Evolutionary conservation across 2,329 filamentous ascomycete species (phyloP).

Genomic region (Ophiostoma ips): DNA sequence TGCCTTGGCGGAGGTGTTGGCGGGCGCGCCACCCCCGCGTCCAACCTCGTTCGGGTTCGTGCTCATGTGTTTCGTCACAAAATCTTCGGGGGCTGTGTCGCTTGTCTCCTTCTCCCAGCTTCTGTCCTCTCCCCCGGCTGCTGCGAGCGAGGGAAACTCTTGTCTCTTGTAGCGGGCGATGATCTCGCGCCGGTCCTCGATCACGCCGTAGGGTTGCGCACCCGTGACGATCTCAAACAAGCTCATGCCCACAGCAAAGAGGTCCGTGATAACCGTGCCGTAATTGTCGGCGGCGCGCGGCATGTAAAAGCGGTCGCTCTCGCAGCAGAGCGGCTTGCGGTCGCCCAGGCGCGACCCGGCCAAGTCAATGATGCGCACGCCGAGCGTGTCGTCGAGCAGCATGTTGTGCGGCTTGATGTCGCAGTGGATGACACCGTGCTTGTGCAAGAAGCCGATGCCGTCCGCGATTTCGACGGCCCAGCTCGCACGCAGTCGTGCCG

Average conservation of each 20-base stretch:
- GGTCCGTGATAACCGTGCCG: neutral
- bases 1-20: neutral
- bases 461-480: constrained; percentile 3
- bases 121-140: no score
- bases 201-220: neutral
- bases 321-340: neutral
- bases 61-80: no score
- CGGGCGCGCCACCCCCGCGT: no score
- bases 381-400: neutral
- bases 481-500: neutral
- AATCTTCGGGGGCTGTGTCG: no score
- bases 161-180: neutral
- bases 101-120: no score
- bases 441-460: neutral
- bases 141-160: constrained; percentile 1
- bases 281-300: neutral
- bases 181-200: neutral
- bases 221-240: constrained; percentile 4
- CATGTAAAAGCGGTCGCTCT: constrained; percentile 1
- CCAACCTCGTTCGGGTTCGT: no score
- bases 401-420: constrained; percentile 7
- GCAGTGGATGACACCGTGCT: constrained; percentile 3
- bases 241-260: constrained; percentile 3
- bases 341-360: neutral
- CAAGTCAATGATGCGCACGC: constrained; percentile 4